Evolutionary conservation across 1,139 yeast genomes (phyloP).

Genomic region (Pichia sp.): DNA sequence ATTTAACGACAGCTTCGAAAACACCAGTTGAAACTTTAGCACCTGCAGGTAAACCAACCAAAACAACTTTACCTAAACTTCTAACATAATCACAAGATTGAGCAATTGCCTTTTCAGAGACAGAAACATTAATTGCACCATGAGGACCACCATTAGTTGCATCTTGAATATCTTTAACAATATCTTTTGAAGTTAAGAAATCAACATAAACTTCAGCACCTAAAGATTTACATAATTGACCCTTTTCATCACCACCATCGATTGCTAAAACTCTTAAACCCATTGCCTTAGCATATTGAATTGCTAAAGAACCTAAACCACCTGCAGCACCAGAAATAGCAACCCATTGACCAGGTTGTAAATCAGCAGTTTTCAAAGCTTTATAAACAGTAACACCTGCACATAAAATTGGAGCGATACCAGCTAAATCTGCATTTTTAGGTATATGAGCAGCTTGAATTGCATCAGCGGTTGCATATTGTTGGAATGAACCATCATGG

Average conservation of each 20-base stretch:
- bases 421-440: conserved; percentile 55
- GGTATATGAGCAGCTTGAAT: conserved; percentile 69
- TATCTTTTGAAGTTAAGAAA: conserved; percentile 50
- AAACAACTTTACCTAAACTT: conserved; percentile 60
- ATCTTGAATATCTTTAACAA: conserved; percentile 46
- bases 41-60: conserved; percentile 70
- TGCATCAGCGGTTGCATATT: conserved; percentile 74
- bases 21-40: conserved; percentile 58
- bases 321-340: conserved; percentile 77
- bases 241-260: conserved; percentile 69
- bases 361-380: conserved; percentile 62
- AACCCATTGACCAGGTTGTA: conserved; percentile 62
- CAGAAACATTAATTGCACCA: conserved; percentile 68
- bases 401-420: conserved; percentile 66
- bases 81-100: conserved; percentile 62
- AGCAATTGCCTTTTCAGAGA: conserved; percentile 56
- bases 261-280: conserved; percentile 67
- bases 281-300: conserved; percentile 70
- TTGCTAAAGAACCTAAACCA: conserved; percentile 69
- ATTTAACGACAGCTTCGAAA: conserved; percentile 58
- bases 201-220: conserved; percentile 69
- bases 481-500: conserved; percentile 75
- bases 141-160: conserved; percentile 69
- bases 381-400: conserved; percentile 78
- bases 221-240: conserved; percentile 43